These are phyloP conservation scores for Trichosporon sp. DNA, from an alignment of 1,284 basidiomycete species.

Conservation along the genomic window DNA sequence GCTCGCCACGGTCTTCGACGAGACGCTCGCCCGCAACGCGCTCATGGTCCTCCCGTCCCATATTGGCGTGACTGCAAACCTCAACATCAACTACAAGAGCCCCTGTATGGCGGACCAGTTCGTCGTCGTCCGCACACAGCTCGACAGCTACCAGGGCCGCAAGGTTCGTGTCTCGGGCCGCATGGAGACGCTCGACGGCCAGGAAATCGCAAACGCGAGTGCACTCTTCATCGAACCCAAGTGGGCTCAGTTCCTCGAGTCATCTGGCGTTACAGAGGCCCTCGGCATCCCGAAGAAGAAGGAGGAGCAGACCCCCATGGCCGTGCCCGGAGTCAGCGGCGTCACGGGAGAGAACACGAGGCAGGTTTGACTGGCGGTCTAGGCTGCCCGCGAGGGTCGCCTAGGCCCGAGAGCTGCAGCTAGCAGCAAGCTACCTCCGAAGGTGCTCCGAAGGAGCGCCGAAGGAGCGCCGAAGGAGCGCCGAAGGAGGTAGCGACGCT, in stretches of 20 bases:
- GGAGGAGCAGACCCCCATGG: background rate
- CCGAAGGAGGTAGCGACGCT: too few species aligned
- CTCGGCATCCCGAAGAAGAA: constrained; percentile 31
- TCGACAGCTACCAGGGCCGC: constrained; percentile 64
- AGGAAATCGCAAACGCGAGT: constrained; percentile 70
- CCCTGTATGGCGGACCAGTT: constrained; percentile 78
- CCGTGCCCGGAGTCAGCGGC: background rate
- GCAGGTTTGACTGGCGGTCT: constrained; percentile 1
- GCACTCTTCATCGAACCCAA: constrained; percentile 77
- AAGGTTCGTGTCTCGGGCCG: constrained; percentile 66
- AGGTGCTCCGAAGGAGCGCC: too few species aligned
- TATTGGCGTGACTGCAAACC: constrained; percentile 85
- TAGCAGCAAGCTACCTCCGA: too few species aligned
- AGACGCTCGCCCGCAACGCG: constrained; percentile 73
- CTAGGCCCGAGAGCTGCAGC: too few species aligned
- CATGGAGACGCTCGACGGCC: constrained; percentile 72
- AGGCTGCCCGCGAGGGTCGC: background rate
- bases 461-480: too few species aligned
- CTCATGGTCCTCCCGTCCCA: constrained; percentile 76
- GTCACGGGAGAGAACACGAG: background rate
- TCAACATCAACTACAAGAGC: constrained; percentile 68
- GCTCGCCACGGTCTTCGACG: constrained; percentile 83
- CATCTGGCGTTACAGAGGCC: constrained; percentile 41
- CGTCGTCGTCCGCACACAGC: constrained; percentile 51
- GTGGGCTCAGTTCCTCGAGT: constrained; percentile 68